A percentile compares a stretch with the other conserved stretches of the same genome.
phyloP scores from a whole-genome alignment of 768 basidiomycete species.

The Naganishia vaughanmartiniae region DNA sequence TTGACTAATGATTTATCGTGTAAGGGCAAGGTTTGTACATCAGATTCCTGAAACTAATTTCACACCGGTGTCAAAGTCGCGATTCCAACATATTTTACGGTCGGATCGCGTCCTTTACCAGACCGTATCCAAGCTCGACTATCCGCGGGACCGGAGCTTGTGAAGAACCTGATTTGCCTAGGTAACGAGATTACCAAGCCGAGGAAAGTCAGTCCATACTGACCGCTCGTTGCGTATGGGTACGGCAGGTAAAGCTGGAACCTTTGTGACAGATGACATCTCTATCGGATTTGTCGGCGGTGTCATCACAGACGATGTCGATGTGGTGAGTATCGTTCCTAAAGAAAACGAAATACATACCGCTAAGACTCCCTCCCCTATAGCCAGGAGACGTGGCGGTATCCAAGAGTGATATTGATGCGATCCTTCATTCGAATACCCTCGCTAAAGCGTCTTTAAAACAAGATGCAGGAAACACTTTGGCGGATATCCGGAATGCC shows the following conservation, averaged over 20 bases:
- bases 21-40: constrained; percentile 29
- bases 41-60: not conserved
- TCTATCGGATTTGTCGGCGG: constrained; percentile 82
- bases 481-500: constrained; percentile 52
- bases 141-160: constrained; percentile 66
- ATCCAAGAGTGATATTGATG: constrained; percentile 58
- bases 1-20: constrained; percentile 34
- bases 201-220: not conserved
- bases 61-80: constrained; percentile 59
- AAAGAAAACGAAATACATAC: too few relatives aligned
- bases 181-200: constrained; percentile 59
- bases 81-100: constrained; percentile 87
- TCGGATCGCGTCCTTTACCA: constrained; percentile 75
- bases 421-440: constrained; percentile 66
- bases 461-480: constrained; percentile 53
- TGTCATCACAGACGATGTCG: constrained; percentile 12
- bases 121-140: constrained; percentile 65
- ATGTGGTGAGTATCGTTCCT: not conserved
- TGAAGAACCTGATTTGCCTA: constrained; percentile 76
- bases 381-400: constrained; percentile 15
- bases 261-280: constrained; percentile 74
- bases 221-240: constrained; percentile 20
- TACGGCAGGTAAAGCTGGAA: constrained; percentile 70
- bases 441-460: constrained; percentile 57
- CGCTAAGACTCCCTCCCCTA: constrained; percentile 48